Evolutionary conservation across 2,329 filamentous ascomycete genomes (phyloP).

Genomic region (Onygena corvina): DNA sequence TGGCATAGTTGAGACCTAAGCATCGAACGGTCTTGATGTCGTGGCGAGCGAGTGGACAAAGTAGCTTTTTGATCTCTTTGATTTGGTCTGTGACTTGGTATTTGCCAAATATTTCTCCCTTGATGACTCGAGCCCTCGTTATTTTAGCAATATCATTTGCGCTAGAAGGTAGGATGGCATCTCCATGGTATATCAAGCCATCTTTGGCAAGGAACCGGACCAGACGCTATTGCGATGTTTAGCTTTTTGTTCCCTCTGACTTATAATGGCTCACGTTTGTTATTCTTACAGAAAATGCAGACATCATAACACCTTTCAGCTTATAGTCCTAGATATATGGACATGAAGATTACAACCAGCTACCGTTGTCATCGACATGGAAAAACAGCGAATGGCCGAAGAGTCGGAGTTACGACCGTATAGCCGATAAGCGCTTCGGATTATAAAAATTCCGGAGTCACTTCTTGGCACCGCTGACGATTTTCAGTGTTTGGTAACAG

Average conservation of each 20-base stretch:
- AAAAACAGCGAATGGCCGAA: background rate
- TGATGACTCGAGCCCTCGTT: slow-evolving; percentile 50
- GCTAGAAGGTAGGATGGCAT: slow-evolving; percentile 55
- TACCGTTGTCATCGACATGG: background rate
- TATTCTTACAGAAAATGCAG: slow-evolving; percentile 5
- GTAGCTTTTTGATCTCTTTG: slow-evolving; percentile 41
- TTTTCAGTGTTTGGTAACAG: background rate
- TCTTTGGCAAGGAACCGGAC: slow-evolving; percentile 62
- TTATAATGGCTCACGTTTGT: background rate
- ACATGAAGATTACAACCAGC: background rate
- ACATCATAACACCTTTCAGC: background rate
- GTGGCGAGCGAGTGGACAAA: slow-evolving; percentile 51
- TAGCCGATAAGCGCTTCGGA: background rate
- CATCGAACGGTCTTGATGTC: slow-evolving; percentile 57
- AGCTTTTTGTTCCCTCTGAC: background rate
- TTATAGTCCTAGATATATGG: background rate
- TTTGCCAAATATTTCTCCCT: slow-evolving; percentile 54
- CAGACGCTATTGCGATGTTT: slow-evolving; percentile 43
- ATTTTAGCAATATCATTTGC: slow-evolving; percentile 50
- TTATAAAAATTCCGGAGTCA: background rate
- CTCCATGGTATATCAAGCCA: slow-evolving; percentile 58
- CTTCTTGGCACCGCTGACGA: background rate
- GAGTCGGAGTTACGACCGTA: background rate
- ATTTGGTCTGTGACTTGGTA: slow-evolving; percentile 53
- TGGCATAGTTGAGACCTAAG: slow-evolving; percentile 58